A percentile compares a stretch with the other conserved stretches of the same genome.
These are phyloP conservation scores for Russula olivacea DNA, from an alignment of 768 basidiomycete genomes.

Conservation along the genomic window DNA sequence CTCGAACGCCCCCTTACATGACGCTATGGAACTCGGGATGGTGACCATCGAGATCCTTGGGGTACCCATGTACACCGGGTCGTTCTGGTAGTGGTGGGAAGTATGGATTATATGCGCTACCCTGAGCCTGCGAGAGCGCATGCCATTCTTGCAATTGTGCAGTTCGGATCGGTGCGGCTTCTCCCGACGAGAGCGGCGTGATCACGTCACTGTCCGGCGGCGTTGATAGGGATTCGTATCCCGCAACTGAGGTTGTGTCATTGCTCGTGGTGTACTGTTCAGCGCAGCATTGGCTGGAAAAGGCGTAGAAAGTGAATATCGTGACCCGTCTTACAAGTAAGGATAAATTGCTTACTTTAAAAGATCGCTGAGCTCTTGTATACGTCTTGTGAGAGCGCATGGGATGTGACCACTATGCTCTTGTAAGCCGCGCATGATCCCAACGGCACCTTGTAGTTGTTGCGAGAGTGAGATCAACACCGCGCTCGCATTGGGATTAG, in stretches of 20 bases:
- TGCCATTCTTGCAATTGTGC: slow-evolving; percentile 26
- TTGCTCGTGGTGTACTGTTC: slow-evolving; percentile 19
- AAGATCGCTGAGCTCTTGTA: slow-evolving; percentile 23
- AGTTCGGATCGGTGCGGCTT: slow-evolving; percentile 23
- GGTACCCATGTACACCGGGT: slow-evolving; percentile 15
- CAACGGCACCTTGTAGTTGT: slow-evolving; percentile 21
- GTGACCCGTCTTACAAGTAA: background rate
- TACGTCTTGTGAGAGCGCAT: slow-evolving; percentile 22
- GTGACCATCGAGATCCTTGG: slow-evolving; percentile 23
- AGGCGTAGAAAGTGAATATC: background rate
- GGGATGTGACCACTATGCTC: slow-evolving; percentile 19
- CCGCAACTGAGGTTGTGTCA: slow-evolving; percentile 15
- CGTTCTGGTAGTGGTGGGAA: slow-evolving; percentile 26
- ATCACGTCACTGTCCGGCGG: slow-evolving; percentile 26
- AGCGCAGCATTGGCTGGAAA: slow-evolving; percentile 13
- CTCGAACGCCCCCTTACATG: slow-evolving; percentile 20
- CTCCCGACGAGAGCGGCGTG: slow-evolving; percentile 26
- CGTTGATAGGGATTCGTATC: slow-evolving; percentile 24
- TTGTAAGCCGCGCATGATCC: slow-evolving; percentile 22
- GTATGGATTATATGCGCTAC: slow-evolving; percentile 25
- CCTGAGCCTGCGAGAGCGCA: slow-evolving; percentile 23
- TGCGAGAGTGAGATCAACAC: slow-evolving; percentile 21
- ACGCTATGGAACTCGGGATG: slow-evolving; percentile 24
- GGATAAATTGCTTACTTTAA: slow-evolving; percentile 18
- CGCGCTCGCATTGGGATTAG: slow-evolving; percentile 22